Percentiles rank a stretch among this genome's conserved stretches.
These are phyloP conservation scores for Noccaea caerulescens DNA, from an alignment of 345 rosid genomes.

Conservation along the genomic window DNA sequence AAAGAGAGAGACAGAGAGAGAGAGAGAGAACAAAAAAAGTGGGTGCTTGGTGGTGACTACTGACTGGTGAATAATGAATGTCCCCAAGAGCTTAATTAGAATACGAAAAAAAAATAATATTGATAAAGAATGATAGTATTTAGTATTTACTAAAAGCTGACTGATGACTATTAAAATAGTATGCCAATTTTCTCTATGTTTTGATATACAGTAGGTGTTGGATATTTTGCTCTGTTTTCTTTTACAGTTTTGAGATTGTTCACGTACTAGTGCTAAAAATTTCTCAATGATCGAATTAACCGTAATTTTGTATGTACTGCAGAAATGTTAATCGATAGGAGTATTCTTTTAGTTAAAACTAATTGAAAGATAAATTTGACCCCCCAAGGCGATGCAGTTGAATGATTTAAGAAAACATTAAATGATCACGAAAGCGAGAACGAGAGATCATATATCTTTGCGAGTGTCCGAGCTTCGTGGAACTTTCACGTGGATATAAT, in stretches of 20 bases:
- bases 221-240: neutral
- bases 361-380: slow-evolving; percentile 24
- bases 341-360: neutral
- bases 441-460: neutral
- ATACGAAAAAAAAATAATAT: too few relatives aligned
- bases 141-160: too few relatives aligned
- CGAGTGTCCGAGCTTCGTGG: slow-evolving; percentile 34
- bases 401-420: slow-evolving; percentile 13
- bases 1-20: neutral
- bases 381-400: neutral
- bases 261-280: neutral
- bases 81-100: neutral
- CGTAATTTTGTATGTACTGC: neutral
- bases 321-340: neutral
- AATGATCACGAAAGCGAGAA: slow-evolving; percentile 22
- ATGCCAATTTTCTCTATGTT: neutral
- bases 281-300: neutral
- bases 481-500: slow-evolving; percentile 29
- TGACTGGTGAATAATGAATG: slow-evolving; percentile 22
- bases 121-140: too few relatives aligned
- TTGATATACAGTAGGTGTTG: neutral
- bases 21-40: neutral
- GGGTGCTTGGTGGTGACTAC: slow-evolving; percentile 42
- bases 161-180: too few relatives aligned
- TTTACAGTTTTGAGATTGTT: neutral